Evolutionary conservation across 2,329 filamentous ascomycete species (phyloP).

Genomic region (Blumeriella jaapii): DNA sequence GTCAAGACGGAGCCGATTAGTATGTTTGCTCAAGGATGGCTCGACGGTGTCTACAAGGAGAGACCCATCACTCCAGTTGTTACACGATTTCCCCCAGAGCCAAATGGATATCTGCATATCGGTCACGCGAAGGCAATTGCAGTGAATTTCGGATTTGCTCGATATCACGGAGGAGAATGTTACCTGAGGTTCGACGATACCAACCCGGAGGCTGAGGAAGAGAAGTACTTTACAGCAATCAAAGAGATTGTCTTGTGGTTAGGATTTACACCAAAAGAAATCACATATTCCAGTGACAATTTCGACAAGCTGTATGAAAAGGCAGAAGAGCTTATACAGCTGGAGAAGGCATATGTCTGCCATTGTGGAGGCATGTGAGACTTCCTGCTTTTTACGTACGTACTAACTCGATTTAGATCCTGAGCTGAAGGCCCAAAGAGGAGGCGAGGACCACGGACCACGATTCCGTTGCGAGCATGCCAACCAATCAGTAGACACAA

Average conservation of each 20-base stretch:
- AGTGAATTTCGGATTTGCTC: conserved; percentile 92
- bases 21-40: conserved; percentile 74
- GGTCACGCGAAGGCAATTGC: conserved; percentile 93
- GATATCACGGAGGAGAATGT: conserved; percentile 62
- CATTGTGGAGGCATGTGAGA: conserved; percentile 52
- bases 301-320: conserved; percentile 77
- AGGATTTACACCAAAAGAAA: conserved; percentile 58
- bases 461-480: conserved; percentile 76
- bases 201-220: conserved; percentile 87
- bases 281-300: conserved; percentile 85
- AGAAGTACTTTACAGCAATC: conserved; percentile 82
- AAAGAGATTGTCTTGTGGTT: conserved; percentile 81
- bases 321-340: conserved; percentile 70
- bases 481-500: conserved; percentile 61
- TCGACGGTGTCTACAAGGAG: conserved; percentile 60
- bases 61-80: conserved; percentile 49
- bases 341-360: conserved; percentile 71
- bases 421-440: conserved; percentile 79
- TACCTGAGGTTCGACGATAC: conserved; percentile 85
- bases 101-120: conserved; percentile 88
- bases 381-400: not conserved
- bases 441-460: conserved; percentile 58
- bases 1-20: conserved; percentile 26
- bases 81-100: conserved; percentile 73
- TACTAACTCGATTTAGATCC: conserved; percentile 39